Evolutionary conservation across 1,139 yeast genomes (phyloP).

Genomic region (Suhomyces guaymorum): DNA sequence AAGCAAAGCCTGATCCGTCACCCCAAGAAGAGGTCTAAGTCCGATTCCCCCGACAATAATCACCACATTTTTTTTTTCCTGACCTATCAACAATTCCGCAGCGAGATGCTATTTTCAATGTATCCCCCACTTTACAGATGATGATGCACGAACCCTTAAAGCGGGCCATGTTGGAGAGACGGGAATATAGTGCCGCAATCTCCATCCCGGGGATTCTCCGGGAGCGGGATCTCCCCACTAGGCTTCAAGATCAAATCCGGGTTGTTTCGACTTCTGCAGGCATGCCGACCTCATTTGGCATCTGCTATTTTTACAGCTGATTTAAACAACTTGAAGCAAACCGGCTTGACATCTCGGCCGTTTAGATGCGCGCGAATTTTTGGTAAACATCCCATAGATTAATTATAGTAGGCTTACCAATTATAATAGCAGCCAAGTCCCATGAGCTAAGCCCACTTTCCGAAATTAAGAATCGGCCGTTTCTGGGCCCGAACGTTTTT

Average conservation of each 20-base stretch:
- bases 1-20: constrained; percentile 45
- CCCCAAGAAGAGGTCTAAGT: constrained; percentile 61
- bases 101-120: constrained; percentile 57
- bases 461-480: constrained; percentile 59
- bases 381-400: constrained; percentile 60
- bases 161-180: constrained; percentile 46
- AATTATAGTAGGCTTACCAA: too few species aligned
- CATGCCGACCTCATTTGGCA: constrained; percentile 61
- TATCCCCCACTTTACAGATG: constrained; percentile 51
- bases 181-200: constrained; percentile 58
- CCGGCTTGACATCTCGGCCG: constrained; percentile 51
- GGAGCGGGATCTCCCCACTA: constrained; percentile 56
- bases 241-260: constrained; percentile 32
- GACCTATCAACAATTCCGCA: constrained; percentile 49
- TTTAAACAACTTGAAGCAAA: constrained; percentile 52
- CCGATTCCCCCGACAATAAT: constrained; percentile 68
- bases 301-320: constrained; percentile 31
- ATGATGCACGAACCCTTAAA: constrained; percentile 54
- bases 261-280: constrained; percentile 49
- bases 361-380: constrained; percentile 46
- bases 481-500: constrained; percentile 54
- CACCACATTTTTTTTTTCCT: constrained; percentile 34
- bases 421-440: constrained; percentile 61
- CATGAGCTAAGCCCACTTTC: too few species aligned
- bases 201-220: constrained; percentile 31